These are phyloP conservation scores for Ganoderma lingzhi DNA, from an alignment of 1,284 basidiomycete species.

Conservation along the genomic window DNA sequence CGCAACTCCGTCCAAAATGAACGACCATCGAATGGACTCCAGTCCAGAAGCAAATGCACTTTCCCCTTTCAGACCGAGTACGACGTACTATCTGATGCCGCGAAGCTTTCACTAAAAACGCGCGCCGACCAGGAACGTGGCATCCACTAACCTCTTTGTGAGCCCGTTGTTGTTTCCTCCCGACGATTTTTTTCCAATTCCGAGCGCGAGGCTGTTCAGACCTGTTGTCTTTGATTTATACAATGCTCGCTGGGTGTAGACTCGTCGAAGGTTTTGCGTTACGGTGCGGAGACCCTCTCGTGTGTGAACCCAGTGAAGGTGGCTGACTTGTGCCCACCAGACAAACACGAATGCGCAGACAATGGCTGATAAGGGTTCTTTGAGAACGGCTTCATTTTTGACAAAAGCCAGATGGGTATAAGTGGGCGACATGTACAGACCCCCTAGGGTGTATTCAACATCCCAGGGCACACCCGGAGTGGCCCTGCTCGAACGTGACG, in stretches of 20 bases:
- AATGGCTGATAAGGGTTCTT: neutral
- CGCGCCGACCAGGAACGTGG: neutral
- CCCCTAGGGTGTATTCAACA: neutral
- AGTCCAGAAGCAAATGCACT: neutral
- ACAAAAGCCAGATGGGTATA: neutral
- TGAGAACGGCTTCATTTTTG: neutral
- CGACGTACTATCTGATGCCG: neutral
- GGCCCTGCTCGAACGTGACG: too few species aligned
- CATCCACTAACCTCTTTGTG: neutral
- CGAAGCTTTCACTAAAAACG: neutral
- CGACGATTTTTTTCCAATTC: neutral
- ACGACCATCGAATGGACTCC: neutral
- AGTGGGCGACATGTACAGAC: neutral
- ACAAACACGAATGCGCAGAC: neutral
- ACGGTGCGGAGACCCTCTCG: neutral
- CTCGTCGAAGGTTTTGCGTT: neutral
- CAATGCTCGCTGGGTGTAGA: neutral
- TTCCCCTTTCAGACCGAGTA: neutral
- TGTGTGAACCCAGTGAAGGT: neutral
- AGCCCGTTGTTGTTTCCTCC: neutral
- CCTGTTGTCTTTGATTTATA: too few species aligned
- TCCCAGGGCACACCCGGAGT: neutral
- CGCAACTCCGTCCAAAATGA: neutral
- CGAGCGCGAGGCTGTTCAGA: neutral
- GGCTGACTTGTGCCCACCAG: neutral